These are phyloP conservation scores for Lizanozyma gosingica DNA, from an alignment of 1,139 yeast genomes.

Conservation along the genomic window DNA sequence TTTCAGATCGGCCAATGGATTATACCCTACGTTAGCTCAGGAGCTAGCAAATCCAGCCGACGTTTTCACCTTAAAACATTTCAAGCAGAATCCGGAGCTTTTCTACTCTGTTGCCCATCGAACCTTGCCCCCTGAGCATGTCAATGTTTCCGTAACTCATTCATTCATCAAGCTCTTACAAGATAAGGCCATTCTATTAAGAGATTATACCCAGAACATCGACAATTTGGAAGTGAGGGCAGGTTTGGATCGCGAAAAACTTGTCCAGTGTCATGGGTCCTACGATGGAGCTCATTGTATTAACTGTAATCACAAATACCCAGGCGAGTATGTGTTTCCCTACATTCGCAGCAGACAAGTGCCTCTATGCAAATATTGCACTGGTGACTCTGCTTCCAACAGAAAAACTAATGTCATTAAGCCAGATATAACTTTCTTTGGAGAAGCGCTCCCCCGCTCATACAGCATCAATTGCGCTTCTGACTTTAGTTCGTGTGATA, in stretches of 20 bases:
- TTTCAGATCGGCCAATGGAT: slow-evolving; percentile 35
- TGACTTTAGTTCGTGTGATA: slow-evolving; percentile 23
- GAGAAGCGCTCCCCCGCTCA: slow-evolving; percentile 27
- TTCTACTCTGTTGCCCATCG: slow-evolving; percentile 37
- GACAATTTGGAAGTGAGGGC: slow-evolving; percentile 37
- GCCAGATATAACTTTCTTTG: slow-evolving; percentile 39
- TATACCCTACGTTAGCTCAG: slow-evolving; percentile 28
- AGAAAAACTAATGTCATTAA: slow-evolving; percentile 24
- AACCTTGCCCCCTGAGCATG: slow-evolving; percentile 32
- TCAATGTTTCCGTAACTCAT: slow-evolving; percentile 28
- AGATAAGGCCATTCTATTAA: slow-evolving; percentile 26
- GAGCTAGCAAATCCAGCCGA: slow-evolving; percentile 39
- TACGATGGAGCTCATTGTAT: slow-evolving; percentile 36
- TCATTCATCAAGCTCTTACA: slow-evolving; percentile 28
- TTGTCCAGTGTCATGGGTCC: slow-evolving; percentile 39
- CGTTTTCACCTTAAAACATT: slow-evolving; percentile 32
- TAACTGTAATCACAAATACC: slow-evolving; percentile 24
- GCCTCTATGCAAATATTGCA: slow-evolving; percentile 28
- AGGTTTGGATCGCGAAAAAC: slow-evolving; percentile 23
- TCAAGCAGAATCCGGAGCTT: slow-evolving; percentile 28
- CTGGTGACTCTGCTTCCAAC: slow-evolving; percentile 3
- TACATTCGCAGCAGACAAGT: slow-evolving; percentile 20
- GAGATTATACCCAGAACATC: slow-evolving; percentile 39
- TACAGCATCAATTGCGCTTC: slow-evolving; percentile 11
- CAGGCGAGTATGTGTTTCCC: slow-evolving; percentile 23